Conservation (phyloP, 345 rosid species). For the Arabis alpina region DNA sequence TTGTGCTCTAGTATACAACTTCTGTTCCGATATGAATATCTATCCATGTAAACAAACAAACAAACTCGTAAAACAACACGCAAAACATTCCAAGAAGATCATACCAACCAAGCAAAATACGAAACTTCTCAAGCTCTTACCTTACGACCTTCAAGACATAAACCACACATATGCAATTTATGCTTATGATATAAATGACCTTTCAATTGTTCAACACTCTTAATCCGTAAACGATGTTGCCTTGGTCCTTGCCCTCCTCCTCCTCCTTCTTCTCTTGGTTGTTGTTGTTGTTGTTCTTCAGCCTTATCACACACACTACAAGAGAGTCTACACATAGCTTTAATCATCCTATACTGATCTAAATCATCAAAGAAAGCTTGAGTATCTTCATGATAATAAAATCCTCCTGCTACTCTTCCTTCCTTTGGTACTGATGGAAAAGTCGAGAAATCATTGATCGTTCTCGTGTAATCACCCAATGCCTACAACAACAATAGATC, state of each 20-base stretch:
- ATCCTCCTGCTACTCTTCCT: constrained; percentile 73
- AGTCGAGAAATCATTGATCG: constrained; percentile 80
- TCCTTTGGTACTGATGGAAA: constrained; percentile 83
- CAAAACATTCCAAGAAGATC: not conserved
- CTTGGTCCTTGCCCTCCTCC: constrained; percentile 70
- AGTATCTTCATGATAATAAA: constrained; percentile 90
- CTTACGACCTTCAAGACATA: constrained; percentile 97
- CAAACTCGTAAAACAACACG: not conserved
- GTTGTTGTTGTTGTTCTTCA: constrained; percentile 42
- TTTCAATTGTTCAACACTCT: constrained; percentile 88
- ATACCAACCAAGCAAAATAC: not conserved
- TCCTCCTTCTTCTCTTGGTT: constrained; percentile 46
- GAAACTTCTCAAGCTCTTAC: constrained; percentile 41
- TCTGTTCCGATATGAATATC: constrained; percentile 96
- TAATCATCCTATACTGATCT: constrained; percentile 95
- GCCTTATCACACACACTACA: constrained; percentile 80
- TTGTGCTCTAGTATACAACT: constrained; percentile 77
- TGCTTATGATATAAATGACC: constrained; percentile 91
- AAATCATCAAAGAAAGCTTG: constrained; percentile 85
- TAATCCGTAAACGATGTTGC: constrained; percentile 58
- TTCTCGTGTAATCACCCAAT: constrained; percentile 87
- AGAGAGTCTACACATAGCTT: constrained; percentile 97
- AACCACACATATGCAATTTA: constrained; percentile 76
- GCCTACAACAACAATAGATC: constrained; percentile 52
- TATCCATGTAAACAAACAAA: constrained; percentile 34